Evolutionary conservation across 73 alveolate species (phyloP).

Genomic region (Symbiodinium pilosum): DNA sequence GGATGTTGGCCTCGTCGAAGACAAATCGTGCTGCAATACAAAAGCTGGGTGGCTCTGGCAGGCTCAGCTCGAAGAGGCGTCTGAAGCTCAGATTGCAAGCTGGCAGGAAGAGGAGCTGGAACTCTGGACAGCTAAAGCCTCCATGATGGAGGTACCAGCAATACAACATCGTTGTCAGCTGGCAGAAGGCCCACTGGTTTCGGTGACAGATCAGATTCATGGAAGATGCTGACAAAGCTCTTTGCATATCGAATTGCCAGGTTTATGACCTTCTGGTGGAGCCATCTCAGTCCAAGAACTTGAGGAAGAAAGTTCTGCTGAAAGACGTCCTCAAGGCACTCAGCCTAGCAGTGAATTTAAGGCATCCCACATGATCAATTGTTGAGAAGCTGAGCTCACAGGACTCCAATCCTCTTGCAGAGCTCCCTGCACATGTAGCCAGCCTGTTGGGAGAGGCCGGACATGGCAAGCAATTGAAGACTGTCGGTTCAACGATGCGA

Average conservation of each 20-base stretch:
- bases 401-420: constrained; percentile 41
- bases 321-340: constrained; percentile 21
- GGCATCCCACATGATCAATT: not conserved
- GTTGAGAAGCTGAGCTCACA: not conserved
- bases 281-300: constrained; percentile 16
- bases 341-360: not conserved
- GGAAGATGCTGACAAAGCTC: not conserved
- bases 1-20: too few species aligned
- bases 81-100: not conserved
- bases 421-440: constrained; percentile 49
- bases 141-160: constrained; percentile 15
- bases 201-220: not conserved
- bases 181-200: constrained; percentile 26
- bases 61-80: constrained; percentile 52
- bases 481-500: too few species aligned
- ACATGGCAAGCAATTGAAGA: not conserved
- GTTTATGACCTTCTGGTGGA: constrained; percentile 32
- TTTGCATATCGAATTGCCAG: not conserved
- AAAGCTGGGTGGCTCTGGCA: not conserved
- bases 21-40: not conserved
- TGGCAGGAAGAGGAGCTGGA: not conserved
- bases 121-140: too few species aligned
- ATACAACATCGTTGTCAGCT: constrained; percentile 4
- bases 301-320: constrained; percentile 44
- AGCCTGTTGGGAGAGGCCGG: constrained; percentile 64